Conservation (phyloP, 1,139 yeast species). For the Hemisphaericaspora subhashii region DNA sequence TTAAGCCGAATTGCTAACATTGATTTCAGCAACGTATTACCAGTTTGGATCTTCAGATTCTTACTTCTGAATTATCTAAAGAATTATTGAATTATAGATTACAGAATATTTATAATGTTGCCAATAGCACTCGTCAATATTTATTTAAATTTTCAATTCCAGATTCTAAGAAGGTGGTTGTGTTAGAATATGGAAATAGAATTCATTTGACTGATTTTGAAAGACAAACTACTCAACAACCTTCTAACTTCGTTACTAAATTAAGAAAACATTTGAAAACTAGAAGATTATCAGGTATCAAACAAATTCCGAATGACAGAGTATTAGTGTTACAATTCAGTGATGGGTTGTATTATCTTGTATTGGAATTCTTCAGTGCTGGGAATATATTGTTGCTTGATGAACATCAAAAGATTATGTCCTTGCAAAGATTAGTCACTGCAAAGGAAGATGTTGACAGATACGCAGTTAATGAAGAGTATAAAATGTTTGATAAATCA, state of each 20-base stretch:
- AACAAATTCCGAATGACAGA: constrained; percentile 77
- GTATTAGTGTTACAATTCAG: constrained; percentile 78
- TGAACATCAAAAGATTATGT: constrained; percentile 61
- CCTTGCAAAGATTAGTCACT: constrained; percentile 75
- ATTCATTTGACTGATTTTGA: constrained; percentile 78
- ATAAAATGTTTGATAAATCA: constrained; percentile 55
- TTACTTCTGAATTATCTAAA: constrained; percentile 62
- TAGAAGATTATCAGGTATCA: constrained; percentile 69
- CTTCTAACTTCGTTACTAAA: constrained; percentile 83
- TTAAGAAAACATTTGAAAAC: constrained; percentile 84
- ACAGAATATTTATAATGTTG: constrained; percentile 82
- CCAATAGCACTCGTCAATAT: constrained; percentile 71
- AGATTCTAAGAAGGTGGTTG: constrained; percentile 72
- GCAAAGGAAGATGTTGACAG: constrained; percentile 63
- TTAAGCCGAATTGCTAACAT: not conserved
- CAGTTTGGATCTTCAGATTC: constrained; percentile 74
- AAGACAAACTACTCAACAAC: constrained; percentile 76
- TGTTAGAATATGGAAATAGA: constrained; percentile 86
- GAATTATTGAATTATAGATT: constrained; percentile 65
- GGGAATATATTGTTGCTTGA: constrained; percentile 86
- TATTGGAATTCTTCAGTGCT: constrained; percentile 90
- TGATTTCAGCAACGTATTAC: constrained; percentile 75
- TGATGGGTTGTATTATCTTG: constrained; percentile 76
- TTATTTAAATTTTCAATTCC: constrained; percentile 80
- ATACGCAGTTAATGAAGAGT: constrained; percentile 72